Evolutionary conservation across 164 flowering plant species (phyloP), one percentile per base, ranked within the genome.

Genomic region (Berberis thunbergii): DNA sequence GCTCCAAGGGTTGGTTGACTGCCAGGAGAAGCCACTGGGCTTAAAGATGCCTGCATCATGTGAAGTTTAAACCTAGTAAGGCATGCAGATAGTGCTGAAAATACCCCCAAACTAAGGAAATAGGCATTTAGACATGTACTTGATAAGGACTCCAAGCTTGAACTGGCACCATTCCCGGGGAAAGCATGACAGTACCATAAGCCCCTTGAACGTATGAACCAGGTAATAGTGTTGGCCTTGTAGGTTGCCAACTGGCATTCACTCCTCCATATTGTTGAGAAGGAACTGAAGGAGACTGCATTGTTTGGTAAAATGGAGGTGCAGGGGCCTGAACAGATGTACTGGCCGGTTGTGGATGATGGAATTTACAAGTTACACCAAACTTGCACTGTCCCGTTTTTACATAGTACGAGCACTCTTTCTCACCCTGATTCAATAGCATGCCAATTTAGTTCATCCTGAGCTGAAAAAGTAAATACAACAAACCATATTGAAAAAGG

Each of bases 381-480:
- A 95, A 95, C 74, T 87, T 95, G 77, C 99, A 91, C 44, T 84
- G 89, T 57, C 97, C 96, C 9, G 96, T 95, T 73, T 83, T 89
- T 72, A 89, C 64, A 66, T 87, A 95, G 76, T 89, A 87, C 59
- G 89, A 75, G 69, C 99, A 95, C 75, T 91, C 99, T 59, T 82
- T 86, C 73, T 91, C 97, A 55, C 96, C 97, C 99, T 95, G 84
- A 54, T 4, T 40, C 43, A 41, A 38, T 38, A 3, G 12, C 42
- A 41, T 9, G 11, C 3, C n/a, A 7, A 9, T 45, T 57, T 57
- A 6, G 40, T 41, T 10, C 39, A 56, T 13, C 39, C 8, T 38
- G 3, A 56, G 9, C 6, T 40, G n/a, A 57, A 1, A 52, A 52
- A 12, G n/a, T 46, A 46, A 46, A 52, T 10, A 7, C 8, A 8